phyloP scores from a whole-genome alignment of 768 basidiomycete genomes.

The Glaciozyma martinii region DNA sequence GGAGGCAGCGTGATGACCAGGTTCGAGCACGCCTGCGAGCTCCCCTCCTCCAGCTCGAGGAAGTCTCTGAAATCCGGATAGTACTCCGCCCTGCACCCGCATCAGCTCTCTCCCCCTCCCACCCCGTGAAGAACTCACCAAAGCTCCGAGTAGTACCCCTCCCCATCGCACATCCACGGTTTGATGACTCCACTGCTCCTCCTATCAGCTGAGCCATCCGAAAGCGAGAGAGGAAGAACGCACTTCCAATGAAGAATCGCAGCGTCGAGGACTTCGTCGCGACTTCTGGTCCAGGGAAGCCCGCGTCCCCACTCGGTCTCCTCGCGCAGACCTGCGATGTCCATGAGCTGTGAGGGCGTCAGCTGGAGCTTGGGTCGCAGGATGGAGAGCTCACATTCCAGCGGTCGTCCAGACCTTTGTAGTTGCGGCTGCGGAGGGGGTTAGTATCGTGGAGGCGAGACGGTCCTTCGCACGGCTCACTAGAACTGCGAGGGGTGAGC shows the following conservation, averaged over 20 bases:
- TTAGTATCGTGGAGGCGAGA: no score
- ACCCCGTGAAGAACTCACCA: not conserved
- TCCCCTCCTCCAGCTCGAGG: no score
- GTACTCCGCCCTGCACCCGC: not conserved
- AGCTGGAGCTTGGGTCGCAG: not conserved
- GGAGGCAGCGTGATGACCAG: not conserved
- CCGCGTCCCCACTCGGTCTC: not conserved
- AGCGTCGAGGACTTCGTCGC: not conserved
- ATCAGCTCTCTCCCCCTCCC: no score
- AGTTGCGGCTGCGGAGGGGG: not conserved
- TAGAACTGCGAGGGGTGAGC: no score
- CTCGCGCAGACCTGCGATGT: not conserved
- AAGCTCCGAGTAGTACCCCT: slow-evolving; percentile 10
- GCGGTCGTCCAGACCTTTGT: not conserved
- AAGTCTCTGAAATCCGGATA: not conserved
- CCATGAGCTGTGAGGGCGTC: not conserved
- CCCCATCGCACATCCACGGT: not conserved
- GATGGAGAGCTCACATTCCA: not conserved
- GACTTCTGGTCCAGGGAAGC: not conserved
- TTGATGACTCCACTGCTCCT: not conserved
- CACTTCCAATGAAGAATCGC: slow-evolving; percentile 2
- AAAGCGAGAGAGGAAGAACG: not conserved
- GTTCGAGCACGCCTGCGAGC: not conserved
- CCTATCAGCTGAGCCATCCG: not conserved
- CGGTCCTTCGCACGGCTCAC: no score